phyloP scores from a whole-genome alignment of 345 rosid species.

The Eucalyptus cladocalyx region DNA sequence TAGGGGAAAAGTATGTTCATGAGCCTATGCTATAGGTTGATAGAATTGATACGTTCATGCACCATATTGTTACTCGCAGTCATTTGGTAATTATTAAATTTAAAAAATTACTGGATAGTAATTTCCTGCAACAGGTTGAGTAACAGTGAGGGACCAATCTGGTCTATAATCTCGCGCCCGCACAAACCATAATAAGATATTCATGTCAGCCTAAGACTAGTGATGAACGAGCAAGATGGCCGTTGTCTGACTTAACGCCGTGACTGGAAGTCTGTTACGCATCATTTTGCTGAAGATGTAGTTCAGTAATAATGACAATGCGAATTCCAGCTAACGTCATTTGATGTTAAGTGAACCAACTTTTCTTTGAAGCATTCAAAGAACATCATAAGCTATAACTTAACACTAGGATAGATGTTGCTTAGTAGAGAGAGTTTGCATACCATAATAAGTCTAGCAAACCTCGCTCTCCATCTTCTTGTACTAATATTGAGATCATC shows the following conservation, averaged over 20 bases:
- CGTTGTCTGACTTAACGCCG: neutral
- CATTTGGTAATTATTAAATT: neutral
- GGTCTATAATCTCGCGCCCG: slow-evolving; percentile 63
- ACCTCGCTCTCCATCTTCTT: neutral
- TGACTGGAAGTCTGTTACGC: slow-evolving; percentile 14
- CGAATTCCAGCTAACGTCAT: neutral
- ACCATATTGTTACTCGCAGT: neutral
- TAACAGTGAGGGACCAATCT: slow-evolving; percentile 67
- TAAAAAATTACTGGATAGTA: slow-evolving; percentile 61
- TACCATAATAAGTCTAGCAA: neutral
- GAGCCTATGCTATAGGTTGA: neutral
- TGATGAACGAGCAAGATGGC: neutral
- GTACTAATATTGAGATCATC: neutral
- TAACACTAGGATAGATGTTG: neutral
- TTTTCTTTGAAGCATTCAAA: neutral
- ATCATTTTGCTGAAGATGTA: neutral
- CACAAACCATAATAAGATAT: neutral
- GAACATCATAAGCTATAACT: neutral
- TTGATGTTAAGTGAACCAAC: neutral
- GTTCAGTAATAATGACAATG: slow-evolving; percentile 11
- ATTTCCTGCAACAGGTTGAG: slow-evolving; percentile 77
- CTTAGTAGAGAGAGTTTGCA: neutral
- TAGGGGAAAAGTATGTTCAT: neutral
- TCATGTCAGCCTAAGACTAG: neutral
- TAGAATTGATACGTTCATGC: neutral